These are phyloP conservation scores for Citrus cavaleriei DNA, from an alignment of 345 rosid species.

Conservation along the genomic window DNA sequence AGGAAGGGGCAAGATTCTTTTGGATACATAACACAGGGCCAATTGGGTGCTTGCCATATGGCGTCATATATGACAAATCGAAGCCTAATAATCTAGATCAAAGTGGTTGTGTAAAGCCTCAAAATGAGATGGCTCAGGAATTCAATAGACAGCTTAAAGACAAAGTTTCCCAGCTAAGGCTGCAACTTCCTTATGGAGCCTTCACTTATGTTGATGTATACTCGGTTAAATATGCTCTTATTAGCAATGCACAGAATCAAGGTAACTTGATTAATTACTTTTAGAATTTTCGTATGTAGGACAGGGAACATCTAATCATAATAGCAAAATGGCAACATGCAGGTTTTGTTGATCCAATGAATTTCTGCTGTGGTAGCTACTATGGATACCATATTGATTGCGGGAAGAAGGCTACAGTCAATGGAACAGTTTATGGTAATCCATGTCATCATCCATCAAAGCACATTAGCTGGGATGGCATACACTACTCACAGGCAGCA, in stretches of 20 bases:
- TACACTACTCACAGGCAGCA: constrained; percentile 64
- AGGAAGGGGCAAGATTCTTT: constrained; percentile 75
- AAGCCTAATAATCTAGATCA: constrained; percentile 39
- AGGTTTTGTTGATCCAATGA: constrained; percentile 67
- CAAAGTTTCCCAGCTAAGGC: constrained; percentile 33
- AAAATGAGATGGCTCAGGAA: constrained; percentile 56
- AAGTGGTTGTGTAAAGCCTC: constrained; percentile 57
- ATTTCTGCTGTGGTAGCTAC: constrained; percentile 68
- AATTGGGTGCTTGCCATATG: constrained; percentile 65
- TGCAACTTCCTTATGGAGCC: constrained; percentile 40
- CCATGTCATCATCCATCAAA: constrained; percentile 51
- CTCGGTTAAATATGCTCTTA: constrained; percentile 53
- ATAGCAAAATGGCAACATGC: background rate
- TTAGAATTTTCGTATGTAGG: background rate
- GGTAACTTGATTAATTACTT: constrained; percentile 35
- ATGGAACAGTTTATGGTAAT: constrained; percentile 61
- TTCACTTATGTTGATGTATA: constrained; percentile 68
- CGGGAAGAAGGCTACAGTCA: constrained; percentile 51
- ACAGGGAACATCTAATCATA: background rate
- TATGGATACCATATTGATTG: constrained; percentile 61
- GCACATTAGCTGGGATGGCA: constrained; percentile 80
- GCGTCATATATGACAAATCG: constrained; percentile 20
- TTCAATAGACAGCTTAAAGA: constrained; percentile 66
- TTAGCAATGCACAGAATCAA: constrained; percentile 39
- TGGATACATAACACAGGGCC: constrained; percentile 87